Base-by-base conservation (phyloP, 2,329 filamentous ascomycete genomes). In the Ceratocystis destructans region DNA sequence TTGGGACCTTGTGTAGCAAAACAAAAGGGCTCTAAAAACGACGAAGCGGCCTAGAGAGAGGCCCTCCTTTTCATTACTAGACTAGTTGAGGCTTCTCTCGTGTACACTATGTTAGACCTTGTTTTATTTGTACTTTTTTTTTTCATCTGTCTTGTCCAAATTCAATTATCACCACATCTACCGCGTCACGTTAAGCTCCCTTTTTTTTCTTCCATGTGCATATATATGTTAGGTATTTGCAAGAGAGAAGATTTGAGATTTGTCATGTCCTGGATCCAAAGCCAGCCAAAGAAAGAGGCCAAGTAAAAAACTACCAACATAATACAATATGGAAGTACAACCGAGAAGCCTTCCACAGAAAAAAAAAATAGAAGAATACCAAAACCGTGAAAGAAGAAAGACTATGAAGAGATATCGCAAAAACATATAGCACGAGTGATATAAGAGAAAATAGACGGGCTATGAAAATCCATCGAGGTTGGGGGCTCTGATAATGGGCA, bases 31-130 rank as follows among this genome's bases (percentile, higher is more conserved):
- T 25, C 50, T 25, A 20, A 25, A 20, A 22, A 57, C 15, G n/a
- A 31, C 12, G 25, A 37, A 59, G 33, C 33, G 28, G 55, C 55
- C 55, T n/a, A 59, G 55, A 59, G 28, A 59, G 55, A 59, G 33
- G 55, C 17, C 37, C 28, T 59, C 28, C 15, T 59, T 25, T 8
- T n/a, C 17, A n/a, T 25, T n/a, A n/a, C 8, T 22, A 7, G 12
- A 59, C 55, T 17, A 25, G 20, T 25, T 53, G 48, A 15, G 10
- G 48, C 22, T 53, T 28, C 17, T 68, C 66, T 68, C 59, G 64
- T 68, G 66, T 68, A 68, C 59, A 68, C 61, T 68, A 68, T 63
- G 62, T 48, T 64, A 66, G 59, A 68, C 33, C 41, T 57, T 66
- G 66, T 68, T 41, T 41, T 68, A 67, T 59, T 67, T 64, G 55